These are phyloP conservation scores for Limnanthes douglasii DNA, from an alignment of 345 rosid genomes.

Conservation along the genomic window DNA sequence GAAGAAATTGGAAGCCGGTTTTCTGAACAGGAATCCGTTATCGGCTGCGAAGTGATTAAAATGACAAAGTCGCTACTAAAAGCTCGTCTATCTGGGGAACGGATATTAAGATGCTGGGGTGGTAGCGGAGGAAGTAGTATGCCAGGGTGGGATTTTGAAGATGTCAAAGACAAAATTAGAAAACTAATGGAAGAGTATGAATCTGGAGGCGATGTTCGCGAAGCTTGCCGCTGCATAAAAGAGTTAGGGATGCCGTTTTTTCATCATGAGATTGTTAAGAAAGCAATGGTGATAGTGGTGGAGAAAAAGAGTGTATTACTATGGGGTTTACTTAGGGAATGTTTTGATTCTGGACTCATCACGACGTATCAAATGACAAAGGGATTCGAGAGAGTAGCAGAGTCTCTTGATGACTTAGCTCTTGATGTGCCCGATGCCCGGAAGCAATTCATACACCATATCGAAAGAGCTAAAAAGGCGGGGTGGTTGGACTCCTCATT, in stretches of 20 bases:
- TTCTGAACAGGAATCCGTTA: constrained; percentile 25
- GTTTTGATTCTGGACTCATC: constrained; percentile 54
- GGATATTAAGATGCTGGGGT: constrained; percentile 85
- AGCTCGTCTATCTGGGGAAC: constrained; percentile 66
- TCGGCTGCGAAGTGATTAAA: constrained; percentile 47
- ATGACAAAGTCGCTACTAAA: constrained; percentile 62
- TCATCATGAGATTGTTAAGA: constrained; percentile 78
- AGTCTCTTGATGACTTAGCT: constrained; percentile 59
- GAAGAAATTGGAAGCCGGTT: constrained; percentile 47
- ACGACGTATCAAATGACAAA: constrained; percentile 66
- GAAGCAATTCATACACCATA: constrained; percentile 28
- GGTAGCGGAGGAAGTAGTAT: constrained; percentile 42
- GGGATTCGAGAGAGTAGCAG: constrained; percentile 57
- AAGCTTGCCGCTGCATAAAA: constrained; percentile 69
- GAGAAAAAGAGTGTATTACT: constrained; percentile 43
- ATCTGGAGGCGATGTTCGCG: constrained; percentile 54
- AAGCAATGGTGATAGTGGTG: constrained; percentile 37
- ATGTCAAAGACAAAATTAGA: constrained; percentile 56
- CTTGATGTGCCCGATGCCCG: constrained; percentile 75
- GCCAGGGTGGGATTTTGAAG: constrained; percentile 56
- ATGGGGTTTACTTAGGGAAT: constrained; percentile 38
- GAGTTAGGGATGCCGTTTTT: constrained; percentile 84
- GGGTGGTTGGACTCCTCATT: constrained; percentile 68
- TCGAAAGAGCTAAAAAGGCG: constrained; percentile 45
- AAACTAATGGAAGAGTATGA: constrained; percentile 73